These are phyloP conservation scores for Brassica balearica DNA, from an alignment of 441 rosid genomes.

Conservation along the genomic window DNA sequence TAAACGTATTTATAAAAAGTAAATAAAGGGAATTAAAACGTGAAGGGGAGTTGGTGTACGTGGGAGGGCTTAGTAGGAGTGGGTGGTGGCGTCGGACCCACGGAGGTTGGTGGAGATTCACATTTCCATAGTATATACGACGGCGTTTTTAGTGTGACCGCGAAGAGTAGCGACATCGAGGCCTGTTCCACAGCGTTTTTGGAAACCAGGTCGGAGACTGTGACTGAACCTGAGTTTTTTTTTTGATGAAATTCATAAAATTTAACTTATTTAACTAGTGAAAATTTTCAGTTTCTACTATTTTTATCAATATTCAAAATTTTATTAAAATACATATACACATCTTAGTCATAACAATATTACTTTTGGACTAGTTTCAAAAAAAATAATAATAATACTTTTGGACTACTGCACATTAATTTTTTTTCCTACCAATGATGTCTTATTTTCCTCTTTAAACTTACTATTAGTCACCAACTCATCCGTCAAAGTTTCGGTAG, in stretches of 20 bases:
- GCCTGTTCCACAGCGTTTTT: constrained; percentile 20
- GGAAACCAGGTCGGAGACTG: not conserved
- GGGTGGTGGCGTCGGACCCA: constrained; percentile 46
- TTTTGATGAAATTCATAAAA: too few species aligned
- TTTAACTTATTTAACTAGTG: too few species aligned
- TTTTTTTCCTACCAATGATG: too few species aligned
- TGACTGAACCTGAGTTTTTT: too few species aligned
- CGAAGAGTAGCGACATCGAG: constrained; percentile 10
- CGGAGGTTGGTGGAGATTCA: constrained; percentile 46
- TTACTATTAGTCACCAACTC: not conserved
- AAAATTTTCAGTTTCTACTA: too few species aligned
- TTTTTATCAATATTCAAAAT: too few species aligned
- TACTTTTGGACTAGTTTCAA: too few species aligned
- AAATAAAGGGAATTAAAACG: constrained; percentile 32
- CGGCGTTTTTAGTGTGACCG: constrained; percentile 18
- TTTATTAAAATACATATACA: too few species aligned
- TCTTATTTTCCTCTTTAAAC: too few species aligned
- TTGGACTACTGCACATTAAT: too few species aligned
- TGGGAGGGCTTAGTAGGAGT: constrained; percentile 34
- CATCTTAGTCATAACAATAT: too few species aligned
- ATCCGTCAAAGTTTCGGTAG: not conserved
- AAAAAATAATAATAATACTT: too few species aligned
- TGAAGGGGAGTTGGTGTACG: constrained; percentile 48
- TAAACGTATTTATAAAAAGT: not conserved
- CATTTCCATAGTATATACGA: constrained; percentile 32